A percentile compares a stretch with the other conserved stretches of the same genome.
Conservation (phyloP, 208 protist species). For the Trypanosoma vivax region DNA sequence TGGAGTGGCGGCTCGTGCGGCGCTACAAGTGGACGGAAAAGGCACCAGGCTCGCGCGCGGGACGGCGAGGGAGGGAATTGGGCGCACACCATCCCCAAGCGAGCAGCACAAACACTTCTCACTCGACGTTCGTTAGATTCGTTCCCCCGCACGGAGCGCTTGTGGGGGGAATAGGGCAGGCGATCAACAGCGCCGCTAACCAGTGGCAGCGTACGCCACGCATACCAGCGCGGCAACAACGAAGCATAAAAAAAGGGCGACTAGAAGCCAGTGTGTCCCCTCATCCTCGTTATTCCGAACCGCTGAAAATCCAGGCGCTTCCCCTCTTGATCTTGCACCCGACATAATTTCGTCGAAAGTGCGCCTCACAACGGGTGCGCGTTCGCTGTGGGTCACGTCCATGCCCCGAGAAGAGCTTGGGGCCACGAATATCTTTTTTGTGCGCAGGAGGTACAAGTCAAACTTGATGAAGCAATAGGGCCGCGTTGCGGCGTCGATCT, state of each 20-base stretch:
- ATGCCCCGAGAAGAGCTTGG: slow-evolving; percentile 15
- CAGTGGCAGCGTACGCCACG: slow-evolving; percentile 2
- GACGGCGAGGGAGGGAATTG: too few species aligned
- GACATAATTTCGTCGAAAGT: slow-evolving; percentile 22
- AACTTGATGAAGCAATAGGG: slow-evolving; percentile 47
- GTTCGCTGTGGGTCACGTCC: neutral
- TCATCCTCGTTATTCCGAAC: neutral
- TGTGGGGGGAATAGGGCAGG: too few species aligned
- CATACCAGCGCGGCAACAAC: slow-evolving; percentile 1
- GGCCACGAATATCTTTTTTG: slow-evolving; percentile 25
- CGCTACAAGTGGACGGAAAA: too few species aligned
- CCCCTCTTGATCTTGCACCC: neutral
- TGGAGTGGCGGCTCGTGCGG: too few species aligned
- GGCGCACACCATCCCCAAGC: too few species aligned
- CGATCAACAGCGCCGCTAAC: too few species aligned
- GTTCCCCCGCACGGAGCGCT: too few species aligned
- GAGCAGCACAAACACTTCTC: too few species aligned
- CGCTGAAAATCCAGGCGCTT: neutral
- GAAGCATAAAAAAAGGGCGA: neutral
- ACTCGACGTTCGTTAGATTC: too few species aligned
- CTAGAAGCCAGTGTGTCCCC: neutral
- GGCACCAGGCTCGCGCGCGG: too few species aligned
- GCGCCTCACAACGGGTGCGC: slow-evolving; percentile 1
- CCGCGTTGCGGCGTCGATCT: slow-evolving; percentile 24
- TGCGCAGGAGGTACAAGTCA: slow-evolving; percentile 33